These are phyloP conservation scores for Umbellularia californica DNA, from an alignment of 164 flowering plant genomes.

Conservation along the genomic window DNA sequence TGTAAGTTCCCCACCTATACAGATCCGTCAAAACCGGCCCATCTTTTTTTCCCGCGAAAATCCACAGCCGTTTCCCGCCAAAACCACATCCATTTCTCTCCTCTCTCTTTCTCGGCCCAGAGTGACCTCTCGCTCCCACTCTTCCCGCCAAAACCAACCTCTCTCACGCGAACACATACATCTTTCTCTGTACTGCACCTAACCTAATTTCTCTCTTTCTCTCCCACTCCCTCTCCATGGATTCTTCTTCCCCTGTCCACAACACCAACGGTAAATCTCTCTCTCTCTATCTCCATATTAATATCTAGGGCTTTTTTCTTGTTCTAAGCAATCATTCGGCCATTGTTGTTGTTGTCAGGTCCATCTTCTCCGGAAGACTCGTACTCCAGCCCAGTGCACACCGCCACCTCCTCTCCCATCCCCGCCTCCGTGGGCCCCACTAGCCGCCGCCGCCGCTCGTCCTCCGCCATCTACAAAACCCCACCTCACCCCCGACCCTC, in stretches of 20 bases:
- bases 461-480: conserved; percentile 29
- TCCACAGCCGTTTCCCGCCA: conserved; percentile 1
- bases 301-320: not conserved
- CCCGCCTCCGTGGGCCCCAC: conserved; percentile 16
- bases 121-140: too few species aligned
- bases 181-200: not conserved
- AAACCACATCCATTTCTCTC: not conserved
- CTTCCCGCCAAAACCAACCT: not conserved
- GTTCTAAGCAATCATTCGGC: not conserved
- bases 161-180: not conserved
- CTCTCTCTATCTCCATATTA: not conserved
- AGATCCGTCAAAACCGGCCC: too few species aligned
- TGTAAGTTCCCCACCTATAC: too few species aligned
- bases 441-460: conserved; percentile 23
- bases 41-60: not conserved
- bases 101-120: not conserved
- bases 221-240: not conserved
- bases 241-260: conserved; percentile 7
- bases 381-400: conserved; percentile 58
- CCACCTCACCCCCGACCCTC: conserved; percentile 27
- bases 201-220: not conserved
- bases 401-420: conserved; percentile 67
- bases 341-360: conserved; percentile 27
- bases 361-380: conserved; percentile 76
- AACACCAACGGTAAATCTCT: conserved; percentile 7